phyloP scores from a whole-genome alignment of 345 rosid genomes.

The Eucalyptus regnans region DNA sequence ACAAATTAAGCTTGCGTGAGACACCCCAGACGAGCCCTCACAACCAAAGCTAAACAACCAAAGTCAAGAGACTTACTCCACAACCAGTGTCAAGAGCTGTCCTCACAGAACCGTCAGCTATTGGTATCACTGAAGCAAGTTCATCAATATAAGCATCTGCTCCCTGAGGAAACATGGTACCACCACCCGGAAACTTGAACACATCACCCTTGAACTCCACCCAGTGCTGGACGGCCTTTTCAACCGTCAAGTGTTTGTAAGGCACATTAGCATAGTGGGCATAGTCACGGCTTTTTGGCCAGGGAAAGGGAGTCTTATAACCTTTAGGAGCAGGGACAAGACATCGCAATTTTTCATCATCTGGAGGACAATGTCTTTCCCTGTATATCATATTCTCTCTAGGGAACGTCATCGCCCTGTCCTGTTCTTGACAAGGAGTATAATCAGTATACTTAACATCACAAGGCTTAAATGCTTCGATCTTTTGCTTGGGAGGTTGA shows the following conservation, averaged over 20 bases:
- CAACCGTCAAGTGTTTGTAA: constrained; percentile 72
- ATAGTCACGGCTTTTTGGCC: constrained; percentile 96
- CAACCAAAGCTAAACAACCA: background rate
- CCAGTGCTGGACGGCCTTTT: constrained; percentile 93
- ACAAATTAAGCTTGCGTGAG: background rate
- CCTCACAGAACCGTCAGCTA: constrained; percentile 79
- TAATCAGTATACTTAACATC: constrained; percentile 72
- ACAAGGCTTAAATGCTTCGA: constrained; percentile 52
- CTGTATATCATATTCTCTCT: constrained; percentile 91
- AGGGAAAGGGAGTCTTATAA: constrained; percentile 77
- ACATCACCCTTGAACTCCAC: constrained; percentile 82
- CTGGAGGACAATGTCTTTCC: constrained; percentile 91
- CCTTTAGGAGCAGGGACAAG: constrained; percentile 94
- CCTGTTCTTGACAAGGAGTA: constrained; percentile 96
- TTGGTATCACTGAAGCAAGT: constrained; percentile 80
- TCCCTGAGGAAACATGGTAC: constrained; percentile 98
- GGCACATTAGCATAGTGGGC: constrained; percentile 94
- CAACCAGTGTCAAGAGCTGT: constrained; percentile 98
- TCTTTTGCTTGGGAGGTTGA: constrained; percentile 38
- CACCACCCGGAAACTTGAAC: constrained; percentile 97
- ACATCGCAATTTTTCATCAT: constrained; percentile 69
- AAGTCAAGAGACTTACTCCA: constrained; percentile 22
- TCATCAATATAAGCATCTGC: constrained; percentile 94
- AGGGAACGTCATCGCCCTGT: constrained; percentile 82
- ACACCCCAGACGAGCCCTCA: background rate